A percentile compares a stretch with the other conserved stretches of the same genome.
phyloP scores from a whole-genome alignment of 1,139 yeast species.

The Zygoascus hellenicus region DNA sequence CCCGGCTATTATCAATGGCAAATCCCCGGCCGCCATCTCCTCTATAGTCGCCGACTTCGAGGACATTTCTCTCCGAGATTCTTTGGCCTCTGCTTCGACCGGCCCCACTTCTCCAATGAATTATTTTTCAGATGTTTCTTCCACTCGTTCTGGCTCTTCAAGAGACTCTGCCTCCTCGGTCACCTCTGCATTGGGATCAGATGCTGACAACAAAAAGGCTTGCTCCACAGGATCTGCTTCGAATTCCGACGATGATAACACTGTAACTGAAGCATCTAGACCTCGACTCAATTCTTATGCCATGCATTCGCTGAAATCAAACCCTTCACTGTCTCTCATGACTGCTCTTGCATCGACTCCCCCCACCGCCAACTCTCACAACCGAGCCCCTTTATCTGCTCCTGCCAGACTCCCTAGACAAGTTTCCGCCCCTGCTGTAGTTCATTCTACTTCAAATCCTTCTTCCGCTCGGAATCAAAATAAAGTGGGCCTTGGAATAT shows the following conservation, averaged over 20 bases:
- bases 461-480: background rate
- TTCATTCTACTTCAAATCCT: background rate
- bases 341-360: background rate
- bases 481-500: conserved; percentile 8
- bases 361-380: conserved; percentile 3
- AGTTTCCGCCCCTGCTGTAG: conserved; percentile 2
- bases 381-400: conserved; percentile 5
- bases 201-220: conserved; percentile 4
- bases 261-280: background rate
- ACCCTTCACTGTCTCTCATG: conserved; percentile 14
- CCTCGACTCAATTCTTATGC: conserved; percentile 22
- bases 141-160: conserved; percentile 1
- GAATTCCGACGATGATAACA: conserved; percentile 7
- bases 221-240: conserved; percentile 1
- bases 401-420: conserved; percentile 1
- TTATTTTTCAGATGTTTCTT: conserved; percentile 10
- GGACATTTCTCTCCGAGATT: conserved; percentile 24
- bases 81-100: conserved; percentile 15
- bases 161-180: conserved; percentile 10
- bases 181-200: conserved; percentile 8
- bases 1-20: conserved; percentile 1
- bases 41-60: conserved; percentile 26
- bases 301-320: conserved; percentile 21
- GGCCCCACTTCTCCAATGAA: conserved; percentile 17
- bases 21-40: conserved; percentile 4